Evolutionary conservation across 345 rosid species (phyloP), one percentile per base, ranked within the genome.

Genomic region (Arabidopsis suecica): DNA sequence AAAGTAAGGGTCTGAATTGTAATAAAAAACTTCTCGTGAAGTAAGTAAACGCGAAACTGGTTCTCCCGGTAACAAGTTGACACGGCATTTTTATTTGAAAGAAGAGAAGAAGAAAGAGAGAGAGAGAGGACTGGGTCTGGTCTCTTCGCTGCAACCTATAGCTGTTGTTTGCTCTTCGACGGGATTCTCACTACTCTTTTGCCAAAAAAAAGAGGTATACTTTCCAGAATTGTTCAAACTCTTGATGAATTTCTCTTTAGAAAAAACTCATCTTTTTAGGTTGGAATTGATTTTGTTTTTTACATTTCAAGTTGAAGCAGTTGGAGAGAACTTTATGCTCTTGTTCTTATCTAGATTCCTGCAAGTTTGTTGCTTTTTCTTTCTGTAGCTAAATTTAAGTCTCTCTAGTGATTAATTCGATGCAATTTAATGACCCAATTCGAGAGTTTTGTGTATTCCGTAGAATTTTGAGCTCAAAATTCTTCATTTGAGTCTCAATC

Each of bases 41-140:
- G 11, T 71, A 71, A 77, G 63, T 18, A 65, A 65, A 57, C 61
- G 38, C 10, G 62, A 65, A 65, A 49, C 72, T 57, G 72, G 68
- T 11, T 49, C 77, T 65, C 41, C 77, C 77, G 81, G 81, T 78
- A 65, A 78, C 77, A 30, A 59, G 77, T 78, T 49, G 69, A 78
- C 73, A 65, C 68, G 62, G 57, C 68, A 23, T 1, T 71, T 64
- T 14, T 16, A 42, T 65, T 77, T 41, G 72, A 57, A 58, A 45
- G 71, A 58, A 45, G 71, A 54, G 64, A 37, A 18, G n/a, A 34
- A 54, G 28, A 40, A 18, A n/a, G 34, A 54, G 28, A 50, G 58
- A 37, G 58, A 74, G 45, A 64, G 65, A 68, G 9, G 63, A 78
- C 69, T 50, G 40, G 20, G 63, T 78, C 68, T 70, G 72, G 76